Base-by-base conservation (phyloP, 495 filamentous ascomycete genomes). In the Aspergillus olivimuriae region DNA sequence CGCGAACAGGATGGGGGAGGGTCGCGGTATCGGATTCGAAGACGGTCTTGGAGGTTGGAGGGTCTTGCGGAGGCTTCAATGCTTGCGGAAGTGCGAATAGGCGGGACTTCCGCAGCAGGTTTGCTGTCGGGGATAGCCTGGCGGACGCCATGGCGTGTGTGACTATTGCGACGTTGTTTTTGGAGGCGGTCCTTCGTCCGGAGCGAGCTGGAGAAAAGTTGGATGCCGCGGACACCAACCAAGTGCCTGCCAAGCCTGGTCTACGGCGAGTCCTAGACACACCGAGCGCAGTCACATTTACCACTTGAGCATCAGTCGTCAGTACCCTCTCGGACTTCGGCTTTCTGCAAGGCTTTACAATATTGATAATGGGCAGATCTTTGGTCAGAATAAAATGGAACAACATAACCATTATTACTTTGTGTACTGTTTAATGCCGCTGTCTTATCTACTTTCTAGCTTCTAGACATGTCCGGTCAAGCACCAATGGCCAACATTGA, bases 1-100 rank as follows among this genome's bases (percentile, higher is more conserved):
- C 86, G 57, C 86, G 78, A 44, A 79, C 88, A n/a, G 92, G 92
- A 66, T 83, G 82, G 44, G 78, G 77, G 15, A 77, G 66, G 20
- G 91, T 94, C 21, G 85, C 80, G 18, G 83, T 84, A 34, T 80
- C 65, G 24, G 83, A 84, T 40, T 66, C 58, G 49, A 53, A 65
- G 37, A 61, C 69, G 19, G 53, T 53, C 40, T 63, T 72, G 10
- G 73, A 64, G 4, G 62, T 64, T 16, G 57, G 50, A 8, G 59
- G 48, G 4, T 71, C 63, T 26, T 66, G 59, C 20, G 77, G 72
- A 17, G 59, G 56, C 10, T 71, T 68, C 16, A 84, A 60, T 8
- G 79, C 70, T 34, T 70, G 64, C 1, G 81, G 81, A 41, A 85
- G 62, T 32, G 81, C 74, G 58, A 85, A 85, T 9, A 85, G 66